phyloP scores from a whole-genome alignment of 495 filamentous ascomycete species.

The Beverwykella pulmonaria region DNA sequence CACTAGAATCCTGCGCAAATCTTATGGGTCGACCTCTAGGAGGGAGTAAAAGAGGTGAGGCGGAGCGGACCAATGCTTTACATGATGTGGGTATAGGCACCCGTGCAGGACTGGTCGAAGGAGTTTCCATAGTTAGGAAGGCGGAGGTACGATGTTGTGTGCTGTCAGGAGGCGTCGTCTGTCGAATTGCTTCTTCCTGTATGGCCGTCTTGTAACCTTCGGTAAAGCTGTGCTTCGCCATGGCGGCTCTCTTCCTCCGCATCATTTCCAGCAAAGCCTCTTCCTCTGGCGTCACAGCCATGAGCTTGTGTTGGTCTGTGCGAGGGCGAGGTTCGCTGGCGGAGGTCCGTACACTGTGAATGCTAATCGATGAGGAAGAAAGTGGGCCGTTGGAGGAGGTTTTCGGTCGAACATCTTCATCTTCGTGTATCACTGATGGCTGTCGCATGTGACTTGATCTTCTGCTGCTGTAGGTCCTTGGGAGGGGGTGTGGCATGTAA shows the following conservation, averaged over 20 bases:
- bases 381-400: slow-evolving; percentile 17
- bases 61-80: neutral
- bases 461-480: slow-evolving; percentile 17
- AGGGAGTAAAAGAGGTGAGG: slow-evolving; percentile 19
- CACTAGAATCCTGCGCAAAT: neutral
- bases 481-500: slow-evolving; percentile 15
- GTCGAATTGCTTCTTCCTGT: slow-evolving; percentile 12
- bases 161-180: slow-evolving; percentile 13
- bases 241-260: slow-evolving; percentile 73
- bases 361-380: slow-evolving; percentile 25
- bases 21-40: slow-evolving; percentile 16
- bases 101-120: slow-evolving; percentile 10
- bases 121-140: slow-evolving; percentile 34
- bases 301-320: slow-evolving; percentile 56
- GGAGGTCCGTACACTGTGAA: slow-evolving; percentile 25
- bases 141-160: slow-evolving; percentile 29
- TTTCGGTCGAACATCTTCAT: slow-evolving; percentile 22
- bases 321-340: slow-evolving; percentile 25
- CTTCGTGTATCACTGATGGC: slow-evolving; percentile 35
- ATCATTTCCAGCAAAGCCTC: slow-evolving; percentile 80
- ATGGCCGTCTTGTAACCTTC: slow-evolving; percentile 52
- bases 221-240: slow-evolving; percentile 71
- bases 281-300: slow-evolving; percentile 86
- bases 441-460: slow-evolving; percentile 33
- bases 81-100: neutral